These are phyloP conservation scores for Luvunga scandens DNA, from an alignment of 345 rosid genomes.

Conservation along the genomic window DNA sequence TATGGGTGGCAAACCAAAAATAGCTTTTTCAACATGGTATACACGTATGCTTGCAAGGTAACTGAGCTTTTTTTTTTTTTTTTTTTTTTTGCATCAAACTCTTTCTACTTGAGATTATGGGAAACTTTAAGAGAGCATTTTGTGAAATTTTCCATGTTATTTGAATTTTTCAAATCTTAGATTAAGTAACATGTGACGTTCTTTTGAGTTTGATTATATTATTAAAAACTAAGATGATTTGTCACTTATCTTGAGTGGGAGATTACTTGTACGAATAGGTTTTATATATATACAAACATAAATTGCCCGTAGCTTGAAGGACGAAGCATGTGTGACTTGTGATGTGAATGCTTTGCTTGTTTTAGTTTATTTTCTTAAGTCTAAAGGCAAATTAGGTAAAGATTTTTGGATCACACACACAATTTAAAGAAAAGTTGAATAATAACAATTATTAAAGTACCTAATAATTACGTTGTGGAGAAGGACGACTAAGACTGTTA, in stretches of 20 bases:
- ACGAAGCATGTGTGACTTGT: not conserved
- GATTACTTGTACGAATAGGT: constrained; percentile 2
- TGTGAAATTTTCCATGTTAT: no score
- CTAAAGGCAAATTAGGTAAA: constrained; percentile 17
- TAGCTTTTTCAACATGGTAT: no score
- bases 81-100: no score
- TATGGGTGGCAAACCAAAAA: no score
- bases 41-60: no score
- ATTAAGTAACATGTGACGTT: not conserved
- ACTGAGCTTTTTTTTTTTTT: no score
- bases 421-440: not conserved
- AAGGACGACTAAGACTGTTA: not conserved
- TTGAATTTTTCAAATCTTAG: no score
- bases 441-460: not conserved
- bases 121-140: no score
- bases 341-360: constrained; percentile 3
- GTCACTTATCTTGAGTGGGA: constrained; percentile 1
- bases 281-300: no score
- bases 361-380: constrained; percentile 9
- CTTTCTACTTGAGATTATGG: no score
- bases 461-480: not conserved
- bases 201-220: not conserved
- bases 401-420: not conserved
- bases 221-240: not conserved
- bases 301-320: not conserved